Conservation (phyloP, 2,329 filamentous ascomycete genomes). For the Drechslerella coelobrocha region DNA sequence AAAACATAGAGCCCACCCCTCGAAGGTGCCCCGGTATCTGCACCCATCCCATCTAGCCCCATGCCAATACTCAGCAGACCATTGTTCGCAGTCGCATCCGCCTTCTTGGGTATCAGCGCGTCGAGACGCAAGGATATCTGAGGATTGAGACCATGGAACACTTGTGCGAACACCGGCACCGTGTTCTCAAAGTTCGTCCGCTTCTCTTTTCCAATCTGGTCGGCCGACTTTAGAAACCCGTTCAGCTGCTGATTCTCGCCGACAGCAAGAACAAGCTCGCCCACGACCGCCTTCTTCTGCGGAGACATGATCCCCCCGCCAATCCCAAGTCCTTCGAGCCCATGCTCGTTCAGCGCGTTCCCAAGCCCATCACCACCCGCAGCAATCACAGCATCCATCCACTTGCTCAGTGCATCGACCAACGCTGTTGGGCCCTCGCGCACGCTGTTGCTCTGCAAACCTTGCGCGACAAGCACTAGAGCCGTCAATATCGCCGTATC, state of each 20-base stretch:
- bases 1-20: conserved; percentile 49
- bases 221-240: conserved; percentile 43
- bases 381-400: conserved; percentile 54
- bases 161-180: conserved; percentile 52
- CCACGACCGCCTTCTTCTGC: conserved; percentile 53
- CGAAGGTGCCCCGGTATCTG: conserved; percentile 51
- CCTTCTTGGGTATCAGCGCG: conserved; percentile 50
- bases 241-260: conserved; percentile 51
- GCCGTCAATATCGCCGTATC: conserved; percentile 53
- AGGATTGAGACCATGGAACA: conserved; percentile 52
- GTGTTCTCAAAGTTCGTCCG: conserved; percentile 52
- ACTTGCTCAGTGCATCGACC: conserved; percentile 52
- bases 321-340: conserved; percentile 44
- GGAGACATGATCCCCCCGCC: conserved; percentile 35
- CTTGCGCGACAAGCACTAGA: conserved; percentile 51
- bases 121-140: conserved; percentile 51
- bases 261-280: conserved; percentile 53
- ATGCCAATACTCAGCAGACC: conserved; percentile 52
- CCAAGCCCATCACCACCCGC: conserved; percentile 45
- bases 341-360: conserved; percentile 26
- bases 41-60: conserved; percentile 49
- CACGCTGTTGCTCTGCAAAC: conserved; percentile 27
- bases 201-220: conserved; percentile 50
- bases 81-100: conserved; percentile 33
- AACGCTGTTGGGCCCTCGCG: conserved; percentile 50